These are phyloP conservation scores for Oehlia diaphana DNA, from an alignment of 192 early-diverging fungal species.

Conservation along the genomic window DNA sequence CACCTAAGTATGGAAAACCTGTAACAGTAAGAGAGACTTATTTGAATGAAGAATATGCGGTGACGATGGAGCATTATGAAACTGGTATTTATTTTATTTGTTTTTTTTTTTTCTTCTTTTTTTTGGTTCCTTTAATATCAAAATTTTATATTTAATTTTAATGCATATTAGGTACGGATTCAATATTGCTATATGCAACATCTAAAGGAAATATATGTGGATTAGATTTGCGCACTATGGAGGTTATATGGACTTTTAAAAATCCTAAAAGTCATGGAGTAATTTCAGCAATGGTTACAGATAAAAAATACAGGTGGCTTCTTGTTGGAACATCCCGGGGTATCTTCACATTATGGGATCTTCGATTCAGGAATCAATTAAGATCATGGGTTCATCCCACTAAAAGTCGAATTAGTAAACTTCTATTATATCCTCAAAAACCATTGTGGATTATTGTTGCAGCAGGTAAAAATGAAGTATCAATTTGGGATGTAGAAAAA, in stretches of 20 bases:
- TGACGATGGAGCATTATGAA: constrained; percentile 66
- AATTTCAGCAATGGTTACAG: constrained; percentile 66
- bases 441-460: constrained; percentile 56
- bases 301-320: constrained; percentile 63
- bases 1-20: constrained; percentile 65
- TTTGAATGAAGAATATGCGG: constrained; percentile 60
- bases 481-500: constrained; percentile 81
- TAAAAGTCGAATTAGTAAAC: constrained; percentile 56
- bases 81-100: constrained; percentile 46
- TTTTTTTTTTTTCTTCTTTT: no score
- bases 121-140: neutral
- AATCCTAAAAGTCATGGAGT: constrained; percentile 59
- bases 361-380: constrained; percentile 71
- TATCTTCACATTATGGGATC: constrained; percentile 74
- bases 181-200: constrained; percentile 71
- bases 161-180: constrained; percentile 39
- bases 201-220: constrained; percentile 68
- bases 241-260: constrained; percentile 57
- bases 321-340: constrained; percentile 76
- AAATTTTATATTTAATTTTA: constrained; percentile 6
- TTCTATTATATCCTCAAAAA: constrained; percentile 50
- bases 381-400: constrained; percentile 78
- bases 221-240: constrained; percentile 76
- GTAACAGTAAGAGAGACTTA: constrained; percentile 54
- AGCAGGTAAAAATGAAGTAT: constrained; percentile 72